These are phyloP conservation scores for Monosporozyma aquatica DNA, from an alignment of 805 yeast species.

Conservation along the genomic window DNA sequence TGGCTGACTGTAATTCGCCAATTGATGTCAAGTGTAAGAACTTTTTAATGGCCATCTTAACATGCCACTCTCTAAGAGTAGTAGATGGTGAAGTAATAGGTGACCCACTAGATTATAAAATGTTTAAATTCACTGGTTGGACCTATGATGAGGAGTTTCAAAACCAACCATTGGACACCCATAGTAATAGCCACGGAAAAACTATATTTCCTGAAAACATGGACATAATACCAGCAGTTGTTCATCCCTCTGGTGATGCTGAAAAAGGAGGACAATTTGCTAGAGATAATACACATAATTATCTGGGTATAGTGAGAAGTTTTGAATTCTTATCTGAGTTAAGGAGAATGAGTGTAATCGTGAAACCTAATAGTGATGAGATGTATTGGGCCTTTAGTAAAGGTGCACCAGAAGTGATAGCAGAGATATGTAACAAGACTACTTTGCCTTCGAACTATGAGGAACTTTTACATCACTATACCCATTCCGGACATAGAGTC, in stretches of 20 bases:
- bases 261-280: constrained; percentile 26
- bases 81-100: constrained; percentile 80
- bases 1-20: constrained; percentile 26
- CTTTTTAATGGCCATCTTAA: constrained; percentile 34
- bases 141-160: constrained; percentile 56
- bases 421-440: constrained; percentile 60
- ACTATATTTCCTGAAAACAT: constrained; percentile 35
- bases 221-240: constrained; percentile 41
- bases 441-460: constrained; percentile 69
- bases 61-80: constrained; percentile 80
- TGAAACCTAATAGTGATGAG: constrained; percentile 37
- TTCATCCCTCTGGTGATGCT: constrained; percentile 33
- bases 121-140: constrained; percentile 89
- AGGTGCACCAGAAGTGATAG: constrained; percentile 96
- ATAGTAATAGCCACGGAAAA: constrained; percentile 33
- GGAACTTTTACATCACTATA: constrained; percentile 67
- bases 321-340: constrained; percentile 80
- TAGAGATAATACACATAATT: constrained; percentile 29
- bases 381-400: constrained; percentile 57
- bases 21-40: constrained; percentile 23
- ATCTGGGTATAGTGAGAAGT: constrained; percentile 41
- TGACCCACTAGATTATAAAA: constrained; percentile 86
- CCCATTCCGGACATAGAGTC: constrained; percentile 90
- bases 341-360: constrained; percentile 85
- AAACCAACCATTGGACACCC: constrained; percentile 30